phyloP scores from a whole-genome alignment of 495 filamentous ascomycete genomes.

The Melanomma pulvis-pyrius region DNA sequence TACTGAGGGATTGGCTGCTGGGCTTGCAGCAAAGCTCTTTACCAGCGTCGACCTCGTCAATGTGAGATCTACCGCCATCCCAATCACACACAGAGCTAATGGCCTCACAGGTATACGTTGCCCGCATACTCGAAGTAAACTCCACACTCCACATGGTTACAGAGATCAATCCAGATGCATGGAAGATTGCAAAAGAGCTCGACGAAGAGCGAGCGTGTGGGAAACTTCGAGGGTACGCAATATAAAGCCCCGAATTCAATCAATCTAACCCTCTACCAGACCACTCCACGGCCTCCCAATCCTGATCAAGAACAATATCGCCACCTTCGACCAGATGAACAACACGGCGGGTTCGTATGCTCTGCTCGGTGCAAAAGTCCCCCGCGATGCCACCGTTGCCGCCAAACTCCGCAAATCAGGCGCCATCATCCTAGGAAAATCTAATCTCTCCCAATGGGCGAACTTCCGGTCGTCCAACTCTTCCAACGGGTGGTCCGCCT shows the following conservation, averaged over 20 bases:
- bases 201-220: constrained; percentile 57
- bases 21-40: constrained; percentile 55
- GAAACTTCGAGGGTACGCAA: constrained; percentile 46
- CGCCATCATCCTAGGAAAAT: constrained; percentile 53
- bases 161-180: constrained; percentile 61
- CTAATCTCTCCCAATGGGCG: constrained; percentile 60
- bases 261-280: constrained; percentile 29
- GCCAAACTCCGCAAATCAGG: constrained; percentile 49
- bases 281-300: constrained; percentile 70
- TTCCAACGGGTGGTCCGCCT: constrained; percentile 59
- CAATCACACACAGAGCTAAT: constrained; percentile 12
- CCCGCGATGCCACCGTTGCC: constrained; percentile 43
- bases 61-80: constrained; percentile 28
- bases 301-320: constrained; percentile 74
- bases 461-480: constrained; percentile 54
- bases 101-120: constrained; percentile 51
- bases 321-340: constrained; percentile 68
- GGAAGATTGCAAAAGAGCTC: constrained; percentile 54
- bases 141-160: constrained; percentile 54
- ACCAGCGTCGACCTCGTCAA: constrained; percentile 63
- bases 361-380: constrained; percentile 44
- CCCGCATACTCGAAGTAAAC: constrained; percentile 59
- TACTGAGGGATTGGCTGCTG: constrained; percentile 55
- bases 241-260: not conserved
- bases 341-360: constrained; percentile 66